Evolutionary conservation across 371 early-diverging fungal species (phyloP).

Genomic region (Phascolomyces articulosus): DNA sequence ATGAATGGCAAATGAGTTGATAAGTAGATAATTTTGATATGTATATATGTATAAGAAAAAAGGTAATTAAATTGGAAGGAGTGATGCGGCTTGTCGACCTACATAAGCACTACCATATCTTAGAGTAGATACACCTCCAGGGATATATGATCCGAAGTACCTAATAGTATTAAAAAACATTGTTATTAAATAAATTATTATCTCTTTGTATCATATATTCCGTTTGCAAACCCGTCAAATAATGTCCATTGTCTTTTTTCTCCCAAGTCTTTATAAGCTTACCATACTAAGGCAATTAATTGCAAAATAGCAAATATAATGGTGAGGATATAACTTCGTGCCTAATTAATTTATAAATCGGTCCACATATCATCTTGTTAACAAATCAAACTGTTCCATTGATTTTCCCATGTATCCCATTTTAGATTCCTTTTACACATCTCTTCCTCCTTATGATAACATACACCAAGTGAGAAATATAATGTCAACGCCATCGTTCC

Average conservation of each 20-base stretch:
- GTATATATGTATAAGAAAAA: no score
- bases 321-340: constrained; percentile 51
- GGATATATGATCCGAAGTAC: constrained; percentile 59
- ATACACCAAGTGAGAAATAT: constrained; percentile 61
- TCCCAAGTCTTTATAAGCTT: neutral
- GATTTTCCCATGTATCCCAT: no score
- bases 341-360: constrained; percentile 27
- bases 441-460: neutral
- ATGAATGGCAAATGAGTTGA: no score
- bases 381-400: no score
- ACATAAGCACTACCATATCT: constrained; percentile 50
- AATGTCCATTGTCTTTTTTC: neutral
- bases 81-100: constrained; percentile 49
- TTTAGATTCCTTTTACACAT: neutral
- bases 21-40: no score
- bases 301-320: constrained; percentile 63
- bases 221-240: neutral
- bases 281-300: constrained; percentile 65
- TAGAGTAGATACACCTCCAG: constrained; percentile 53
- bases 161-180: constrained; percentile 14
- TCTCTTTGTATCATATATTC: neutral
- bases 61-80: constrained; percentile 43
- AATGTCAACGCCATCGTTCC: constrained; percentile 66
- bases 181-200: neutral
- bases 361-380: no score